Percentiles rank a stretch among this genome's conserved stretches.
These are phyloP conservation scores for Malus sylvestris DNA, from an alignment of 306 rosid genomes.

Conservation along the genomic window DNA sequence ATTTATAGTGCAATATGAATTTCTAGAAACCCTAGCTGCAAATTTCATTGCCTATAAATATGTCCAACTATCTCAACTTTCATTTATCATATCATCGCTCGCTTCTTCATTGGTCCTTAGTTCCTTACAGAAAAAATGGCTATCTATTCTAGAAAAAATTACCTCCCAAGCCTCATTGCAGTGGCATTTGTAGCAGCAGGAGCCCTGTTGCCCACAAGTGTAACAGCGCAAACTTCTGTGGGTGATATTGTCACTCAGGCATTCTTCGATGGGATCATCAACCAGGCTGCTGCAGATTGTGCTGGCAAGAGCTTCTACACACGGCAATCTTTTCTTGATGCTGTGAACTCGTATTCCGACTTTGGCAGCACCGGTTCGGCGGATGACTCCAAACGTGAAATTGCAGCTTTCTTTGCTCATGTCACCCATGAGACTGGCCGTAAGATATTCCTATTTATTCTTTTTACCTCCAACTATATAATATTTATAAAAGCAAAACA, in stretches of 20 bases:
- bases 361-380: conserved; percentile 5
- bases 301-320: conserved; percentile 24
- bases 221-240: not conserved
- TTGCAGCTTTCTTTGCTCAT: conserved; percentile 33
- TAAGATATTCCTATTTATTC: not conserved
- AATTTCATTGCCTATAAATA: not conserved
- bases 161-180: not conserved
- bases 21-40: not conserved
- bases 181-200: not conserved
- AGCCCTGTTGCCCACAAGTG: not conserved
- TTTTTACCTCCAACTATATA: no score
- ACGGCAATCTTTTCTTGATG: conserved; percentile 20
- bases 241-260: conserved; percentile 8
- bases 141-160: not conserved
- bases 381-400: conserved; percentile 25
- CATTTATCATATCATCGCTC: not conserved
- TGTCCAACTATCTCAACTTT: not conserved
- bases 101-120: not conserved
- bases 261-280: conserved; percentile 19
- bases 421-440: conserved; percentile 26
- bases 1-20: no score
- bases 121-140: not conserved
- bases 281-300: conserved; percentile 13
- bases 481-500: no score
- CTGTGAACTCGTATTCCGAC: not conserved